Evolutionary conservation across 1,139 yeast species (phyloP), one percentile per base, ranked within the genome.

Genomic region (Suhomyces panamericanus): DNA sequence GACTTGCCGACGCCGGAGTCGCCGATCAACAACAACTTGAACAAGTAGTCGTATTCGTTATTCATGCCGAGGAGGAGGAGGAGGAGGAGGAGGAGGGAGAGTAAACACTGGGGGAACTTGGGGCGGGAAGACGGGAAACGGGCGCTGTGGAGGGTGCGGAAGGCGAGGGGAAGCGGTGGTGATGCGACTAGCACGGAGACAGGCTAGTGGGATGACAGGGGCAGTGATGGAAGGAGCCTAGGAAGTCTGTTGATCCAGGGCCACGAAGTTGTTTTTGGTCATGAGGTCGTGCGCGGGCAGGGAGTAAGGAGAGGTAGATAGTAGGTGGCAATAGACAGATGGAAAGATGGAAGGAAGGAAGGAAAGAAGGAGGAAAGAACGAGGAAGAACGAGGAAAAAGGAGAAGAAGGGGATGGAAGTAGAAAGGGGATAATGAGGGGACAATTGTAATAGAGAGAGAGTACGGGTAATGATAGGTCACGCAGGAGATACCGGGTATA

Each of bases 1-100:
- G 98, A 90, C 68, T 93, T 93, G 53, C 99, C 99, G 41, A 93
- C 99, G 57, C 99, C 99, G 44, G 98, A 91, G 71, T 93, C 97
- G 49, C 99, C 98, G 61, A 93, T 93, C 71, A 91, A 82, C 64
- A 91, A 78, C 58, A 91, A 81, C 72, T 93, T 93, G 76, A 93
- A 93, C 64, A 93, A 81, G 67, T 89, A 93, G 71, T 93, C 99
- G 97, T 91, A 93, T 72, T 85, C 93, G 77, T 85, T 83, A 70
- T 84, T 85, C 90, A 85, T 85, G 42, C 41, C 38, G 42, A 24
- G 11, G 24, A 13, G 11, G 39, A 11, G 16, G 12, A 20, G 13
- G 20, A 26, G 14, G 30, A 13, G 31, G 31, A 14, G 10, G 16
- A 9, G 38, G 38, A 10, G 10, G n/a, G n/a, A n/a, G n/a, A n/a